Conservation (phyloP, 2,329 filamentous ascomycete genomes). For the Scolecobasidium constrictum region DNA sequence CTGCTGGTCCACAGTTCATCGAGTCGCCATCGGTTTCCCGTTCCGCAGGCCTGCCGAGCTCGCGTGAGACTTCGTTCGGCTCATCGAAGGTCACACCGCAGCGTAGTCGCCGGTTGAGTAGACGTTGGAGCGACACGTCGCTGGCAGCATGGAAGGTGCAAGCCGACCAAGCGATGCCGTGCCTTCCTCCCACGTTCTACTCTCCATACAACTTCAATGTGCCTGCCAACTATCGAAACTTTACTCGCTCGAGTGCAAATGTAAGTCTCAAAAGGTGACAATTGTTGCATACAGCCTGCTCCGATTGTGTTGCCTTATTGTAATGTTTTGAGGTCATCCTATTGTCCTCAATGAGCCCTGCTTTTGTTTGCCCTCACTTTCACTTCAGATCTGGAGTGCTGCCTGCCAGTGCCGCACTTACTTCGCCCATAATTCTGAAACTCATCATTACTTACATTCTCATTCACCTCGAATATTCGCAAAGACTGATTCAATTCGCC, state of each 20-base stretch:
- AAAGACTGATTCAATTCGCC: too few species aligned
- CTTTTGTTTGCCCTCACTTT: too few species aligned
- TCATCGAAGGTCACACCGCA: background rate
- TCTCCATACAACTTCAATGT: background rate
- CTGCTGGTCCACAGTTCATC: too few species aligned
- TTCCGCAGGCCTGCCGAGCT: background rate
- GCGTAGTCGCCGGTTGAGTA: background rate
- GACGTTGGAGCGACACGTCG: conserved; percentile 4
- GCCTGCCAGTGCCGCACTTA: too few species aligned
- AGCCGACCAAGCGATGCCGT: background rate
- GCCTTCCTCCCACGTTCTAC: background rate
- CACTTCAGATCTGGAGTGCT: too few species aligned
- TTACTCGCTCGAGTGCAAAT: background rate
- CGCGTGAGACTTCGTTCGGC: background rate
- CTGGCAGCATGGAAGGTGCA: background rate
- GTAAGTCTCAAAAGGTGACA: background rate
- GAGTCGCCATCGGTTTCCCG: background rate
- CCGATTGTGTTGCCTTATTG: too few species aligned
- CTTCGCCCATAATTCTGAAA: too few species aligned
- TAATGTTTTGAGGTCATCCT: too few species aligned
- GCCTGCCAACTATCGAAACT: background rate
- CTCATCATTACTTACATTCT: too few species aligned
- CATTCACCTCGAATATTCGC: too few species aligned
- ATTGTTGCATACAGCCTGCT: too few species aligned
- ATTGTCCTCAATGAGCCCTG: too few species aligned